A percentile compares a stretch with the other conserved stretches of the same genome.
phyloP scores from a whole-genome alignment of 2,329 filamentous ascomycete genomes.

The Gnomoniopsis sp. region DNA sequence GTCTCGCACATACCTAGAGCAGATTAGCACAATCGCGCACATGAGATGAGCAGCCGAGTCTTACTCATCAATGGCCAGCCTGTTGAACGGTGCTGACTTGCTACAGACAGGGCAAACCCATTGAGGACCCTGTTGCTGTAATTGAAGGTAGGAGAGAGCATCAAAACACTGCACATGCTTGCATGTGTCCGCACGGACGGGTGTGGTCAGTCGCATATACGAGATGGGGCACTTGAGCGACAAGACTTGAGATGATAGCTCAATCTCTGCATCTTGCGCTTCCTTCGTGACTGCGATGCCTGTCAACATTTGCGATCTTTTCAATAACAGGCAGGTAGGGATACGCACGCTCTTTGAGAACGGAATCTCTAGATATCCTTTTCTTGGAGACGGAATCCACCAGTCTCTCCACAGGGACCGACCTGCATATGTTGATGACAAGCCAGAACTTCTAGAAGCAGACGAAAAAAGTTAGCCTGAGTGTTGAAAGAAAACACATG shows the following conservation, averaged over 20 bases:
- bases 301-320: constrained; percentile 21
- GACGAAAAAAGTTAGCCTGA: constrained; percentile 4
- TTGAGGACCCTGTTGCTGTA: constrained; percentile 94
- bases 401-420: constrained; percentile 68
- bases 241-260: constrained; percentile 82
- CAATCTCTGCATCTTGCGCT: constrained; percentile 83
- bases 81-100: constrained; percentile 75
- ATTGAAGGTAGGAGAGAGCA: constrained; percentile 82
- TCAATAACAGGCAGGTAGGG: constrained; percentile 15
- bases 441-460: constrained; percentile 65
- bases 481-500: not conserved
- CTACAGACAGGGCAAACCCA: constrained; percentile 97
- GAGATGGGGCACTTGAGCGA: constrained; percentile 92
- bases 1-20: constrained; percentile 73
- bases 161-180: constrained; percentile 95
- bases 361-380: constrained; percentile 75
- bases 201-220: constrained; percentile 74
- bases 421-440: constrained; percentile 71
- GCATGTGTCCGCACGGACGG: constrained; percentile 76
- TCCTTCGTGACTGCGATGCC: constrained; percentile 65
- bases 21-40: constrained; percentile 16
- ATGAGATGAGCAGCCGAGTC: constrained; percentile 26
- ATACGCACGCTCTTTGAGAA: constrained; percentile 76
- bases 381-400: constrained; percentile 63
- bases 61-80: constrained; percentile 82